Base-by-base conservation (phyloP, 768 basidiomycete species). In the Hericium erinaceus region DNA sequence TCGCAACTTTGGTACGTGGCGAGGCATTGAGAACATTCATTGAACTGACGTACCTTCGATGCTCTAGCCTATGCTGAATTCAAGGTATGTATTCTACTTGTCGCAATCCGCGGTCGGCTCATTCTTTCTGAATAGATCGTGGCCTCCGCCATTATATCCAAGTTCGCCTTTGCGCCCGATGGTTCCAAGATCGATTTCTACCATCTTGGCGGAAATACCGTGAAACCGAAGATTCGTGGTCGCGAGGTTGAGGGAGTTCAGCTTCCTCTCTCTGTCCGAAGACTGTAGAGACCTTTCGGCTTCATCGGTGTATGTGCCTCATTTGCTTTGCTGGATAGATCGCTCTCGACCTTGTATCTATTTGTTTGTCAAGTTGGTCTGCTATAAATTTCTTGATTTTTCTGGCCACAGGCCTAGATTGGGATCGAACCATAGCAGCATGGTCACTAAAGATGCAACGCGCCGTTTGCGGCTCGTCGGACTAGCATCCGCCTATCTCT, bases 141-240 rank as follows among this genome's bases (percentile, higher is more conserved):
- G 2, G 41, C 56, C 2, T 38, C 55, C 2, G 33, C 46, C 16
- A 18, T 60, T 12, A 33, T 62, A 16, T 51, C 44, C 16, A 12
- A n/a, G 9, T 62, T 62, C 48, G 15, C 10, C 11, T 60, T 62
- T 39, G 39, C 40, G 44, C 24, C 38, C 10, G 59, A 44, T 13
- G 55, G 44, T 5, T 15, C 39, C 24, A 38, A 51, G 33, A 39
- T 63, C n/a, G 62, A 63, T 48, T 63, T 63, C 18, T 61, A 63
- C 39, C 60, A 58, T 52, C 28, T 63, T 10, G 57, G 61, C 37
- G 57, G 62, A 4, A 63, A 63, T 41, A 62, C 61, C n/a, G 54
- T 63, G 18, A 63, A 63, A 46, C 57, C 60, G 39, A 61, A 58
- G 56, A 48, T 63, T 18, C 50, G 62, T 2, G 61, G 62, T 5